These are phyloP conservation scores for Graphiopsis chlorocephala DNA, from an alignment of 2,329 filamentous ascomycete genomes.

Conservation along the genomic window DNA sequence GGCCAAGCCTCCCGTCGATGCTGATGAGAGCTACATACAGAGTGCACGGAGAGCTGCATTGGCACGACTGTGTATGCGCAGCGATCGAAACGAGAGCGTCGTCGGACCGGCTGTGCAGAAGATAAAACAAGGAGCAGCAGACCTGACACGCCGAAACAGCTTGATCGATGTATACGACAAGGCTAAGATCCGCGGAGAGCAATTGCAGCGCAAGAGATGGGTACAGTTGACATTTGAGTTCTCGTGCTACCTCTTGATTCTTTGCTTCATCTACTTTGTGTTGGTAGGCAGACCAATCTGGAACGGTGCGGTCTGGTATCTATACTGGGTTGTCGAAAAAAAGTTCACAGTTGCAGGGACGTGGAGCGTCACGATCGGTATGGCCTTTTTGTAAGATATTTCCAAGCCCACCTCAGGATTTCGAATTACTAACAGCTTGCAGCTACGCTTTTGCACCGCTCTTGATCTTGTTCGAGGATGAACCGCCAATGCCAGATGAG, in stretches of 20 bases:
- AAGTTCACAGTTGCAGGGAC: not conserved
- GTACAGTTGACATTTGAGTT: conserved; percentile 41
- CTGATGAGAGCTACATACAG: not conserved
- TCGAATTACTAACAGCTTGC: conserved; percentile 31
- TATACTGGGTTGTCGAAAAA: not conserved
- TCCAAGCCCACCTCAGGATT: not conserved
- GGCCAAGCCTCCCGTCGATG: not conserved
- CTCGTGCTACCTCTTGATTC: conserved; percentile 36
- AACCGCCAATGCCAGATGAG: conserved; percentile 31
- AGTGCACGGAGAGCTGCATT: not conserved
- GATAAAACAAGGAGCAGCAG: not conserved
- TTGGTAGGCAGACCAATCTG: conserved; percentile 47
- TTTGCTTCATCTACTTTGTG: conserved; percentile 47
- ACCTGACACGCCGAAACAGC: conserved; percentile 14
- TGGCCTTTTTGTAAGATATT: not conserved
- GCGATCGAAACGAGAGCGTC: not conserved
- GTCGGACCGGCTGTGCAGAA: not conserved
- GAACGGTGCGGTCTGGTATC: conserved; percentile 36
- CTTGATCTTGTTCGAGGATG: conserved; percentile 34
- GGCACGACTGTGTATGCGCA: not conserved
- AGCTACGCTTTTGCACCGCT: conserved; percentile 30
- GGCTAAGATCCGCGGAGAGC: conserved; percentile 21
- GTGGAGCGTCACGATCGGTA: not conserved
- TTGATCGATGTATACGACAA: conserved; percentile 24
- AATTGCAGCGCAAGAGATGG: conserved; percentile 30